Base-by-base conservation (phyloP, 208 protist genomes). In the Acanthamoeba rhysodes region DNA sequence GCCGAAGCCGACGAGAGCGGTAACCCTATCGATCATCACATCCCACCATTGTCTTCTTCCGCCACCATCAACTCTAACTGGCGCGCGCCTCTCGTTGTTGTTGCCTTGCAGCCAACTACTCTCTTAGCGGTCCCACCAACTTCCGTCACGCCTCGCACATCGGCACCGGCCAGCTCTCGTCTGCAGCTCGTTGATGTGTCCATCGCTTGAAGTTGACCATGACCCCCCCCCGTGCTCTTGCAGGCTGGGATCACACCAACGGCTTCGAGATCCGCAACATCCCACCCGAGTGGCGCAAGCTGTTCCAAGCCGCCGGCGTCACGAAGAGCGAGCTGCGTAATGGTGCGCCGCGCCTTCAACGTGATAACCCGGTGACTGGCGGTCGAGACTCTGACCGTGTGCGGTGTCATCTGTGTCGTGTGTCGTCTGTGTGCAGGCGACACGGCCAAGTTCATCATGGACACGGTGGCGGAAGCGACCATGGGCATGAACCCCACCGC, bases 311-410 rank as follows among this genome's bases (percentile, higher is more conserved):
- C 8, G 96, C 95, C 57, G 96, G 96, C 93, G 82, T 97, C 18
- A 97, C 94, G 45, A 97, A 96, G 78, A 95, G 37, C 22, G 96
- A 97, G 29, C 53, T 97, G 6, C 74, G 96, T 7, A 87, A 97
- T 90, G 78, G 70, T 78, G 20, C 9, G 70, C 70, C 7, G 2
- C 32, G 0, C 16, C 37, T 45, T 34, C 27, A 7, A 7, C 14
- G 4, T 22, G 70, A 9, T 32, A 16, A 7, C 0, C 70, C 4
- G n/a, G 12, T n/a, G 37, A 41, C 4, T 1, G 37, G 37, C 4
- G 37, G 37, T 41, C 37, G 37, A 41, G 37, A n/a, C 37, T 1
- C 37, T 41, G 37, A 41, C n/a, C 32, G 66, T 41, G 66, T 74
- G 37, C 37, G 37, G 37, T n/a, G n/a, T n/a, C n/a, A n/a, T n/a